Evolutionary conservation across 1,139 yeast genomes (phyloP), one percentile per base, ranked within the genome.

Genomic region (Geotrichum australiense): DNA sequence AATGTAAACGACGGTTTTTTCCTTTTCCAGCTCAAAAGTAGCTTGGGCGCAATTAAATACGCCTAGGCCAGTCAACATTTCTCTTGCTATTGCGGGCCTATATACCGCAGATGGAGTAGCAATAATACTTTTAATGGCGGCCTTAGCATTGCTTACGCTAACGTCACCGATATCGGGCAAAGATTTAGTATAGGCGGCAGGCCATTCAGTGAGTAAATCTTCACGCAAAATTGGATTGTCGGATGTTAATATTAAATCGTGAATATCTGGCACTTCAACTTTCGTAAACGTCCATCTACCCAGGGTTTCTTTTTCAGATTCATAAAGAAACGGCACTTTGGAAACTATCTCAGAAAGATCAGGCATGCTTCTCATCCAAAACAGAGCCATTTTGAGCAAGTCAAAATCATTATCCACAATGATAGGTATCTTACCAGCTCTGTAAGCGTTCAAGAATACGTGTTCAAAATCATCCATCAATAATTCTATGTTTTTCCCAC

Each of bases 401-500:
- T 80, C 73, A 24, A 70, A 59, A 12, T 69, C 63, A 19, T 69
- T 66, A 21, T 78, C 59, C 48, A 75, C 76, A 10, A 47, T 37
- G 1, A 65, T 57, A 2, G 65, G 55, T 3, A 81, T 65, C 6
- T 58, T 54, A 0, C 74, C 80, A 12, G 68, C 71, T 26, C 69
- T 71, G 25, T 80, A 73, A 0, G 74, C 75, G 41, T 62, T 62
- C 45, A 73, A 49, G 8, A 82, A 71, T 15, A 79, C 64, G 18
- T 64, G 61, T 53, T 80, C 85, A 73, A 84, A 82, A 3, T 72
- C 69, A 37, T 70, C 70, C 36, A 71, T 68, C 0, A 82, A 79
- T 46, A 69, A 68, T 21, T 62, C 61, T 1, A 80, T 67, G 0
- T 75, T 76, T 16, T 68, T 62, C 0, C 73, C 43, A 1, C 66